Percentiles rank a stretch among this genome's conserved stretches.
Conservation (phyloP, 176 grass and related monocot genomes). For the Cenchrus fungigraminus region DNA sequence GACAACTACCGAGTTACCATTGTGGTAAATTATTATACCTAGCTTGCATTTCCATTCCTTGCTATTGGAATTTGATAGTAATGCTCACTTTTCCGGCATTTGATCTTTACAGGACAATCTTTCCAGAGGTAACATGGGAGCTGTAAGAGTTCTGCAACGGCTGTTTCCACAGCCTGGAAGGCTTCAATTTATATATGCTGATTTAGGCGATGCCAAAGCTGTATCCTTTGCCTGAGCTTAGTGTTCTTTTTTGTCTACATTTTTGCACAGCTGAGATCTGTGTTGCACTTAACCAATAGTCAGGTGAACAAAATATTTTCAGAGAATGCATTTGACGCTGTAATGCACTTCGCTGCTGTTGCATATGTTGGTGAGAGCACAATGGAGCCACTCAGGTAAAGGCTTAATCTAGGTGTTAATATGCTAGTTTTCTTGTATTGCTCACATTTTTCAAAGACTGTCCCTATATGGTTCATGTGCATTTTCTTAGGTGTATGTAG, state of each 20-base stretch:
- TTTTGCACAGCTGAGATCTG: slow-evolving; percentile 7
- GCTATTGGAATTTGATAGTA: background rate
- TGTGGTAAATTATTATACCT: slow-evolving; percentile 75
- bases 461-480: background rate
- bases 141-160: slow-evolving; percentile 73
- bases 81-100: slow-evolving; percentile 7
- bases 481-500: slow-evolving; percentile 2
- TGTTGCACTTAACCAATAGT: slow-evolving; percentile 57
- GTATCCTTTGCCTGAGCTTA: slow-evolving; percentile 68
- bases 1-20: slow-evolving; percentile 95
- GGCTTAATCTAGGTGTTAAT: background rate
- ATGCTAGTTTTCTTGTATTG: background rate
- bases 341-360: slow-evolving; percentile 99
- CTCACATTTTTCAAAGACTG: slow-evolving; percentile 5
- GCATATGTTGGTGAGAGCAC: slow-evolving; percentile 99
- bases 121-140: slow-evolving; percentile 95
- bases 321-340: slow-evolving; percentile 91
- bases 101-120: slow-evolving; percentile 83
- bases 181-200: slow-evolving; percentile 98
- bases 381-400: slow-evolving; percentile 90
- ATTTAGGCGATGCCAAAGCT: slow-evolving; percentile 84
- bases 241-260: background rate
- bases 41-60: background rate
- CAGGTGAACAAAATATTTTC: slow-evolving; percentile 96
- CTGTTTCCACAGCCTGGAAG: slow-evolving; percentile 86